Evolutionary conservation across 2,329 filamentous ascomycete species (phyloP).

Genomic region (Cladophialophora carrionii): DNA sequence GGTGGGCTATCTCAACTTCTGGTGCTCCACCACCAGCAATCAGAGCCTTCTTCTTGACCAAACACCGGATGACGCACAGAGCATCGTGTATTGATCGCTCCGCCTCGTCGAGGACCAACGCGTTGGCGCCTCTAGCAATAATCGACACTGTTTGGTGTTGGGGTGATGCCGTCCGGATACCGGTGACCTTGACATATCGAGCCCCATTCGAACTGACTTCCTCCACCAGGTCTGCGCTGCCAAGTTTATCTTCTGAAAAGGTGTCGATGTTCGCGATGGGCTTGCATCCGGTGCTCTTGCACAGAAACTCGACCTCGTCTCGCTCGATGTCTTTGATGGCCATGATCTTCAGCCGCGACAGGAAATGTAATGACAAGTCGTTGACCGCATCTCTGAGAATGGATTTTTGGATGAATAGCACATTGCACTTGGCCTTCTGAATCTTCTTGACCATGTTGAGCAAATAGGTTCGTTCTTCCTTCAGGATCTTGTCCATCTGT

Average conservation of each 20-base stretch:
- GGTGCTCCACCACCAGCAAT: conserved; percentile 95
- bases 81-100: conserved; percentile 96
- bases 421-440: conserved; percentile 99
- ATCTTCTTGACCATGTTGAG: conserved; percentile 99
- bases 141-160: conserved; percentile 83
- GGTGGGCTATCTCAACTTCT: conserved; percentile 92
- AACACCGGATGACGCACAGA: conserved; percentile 92
- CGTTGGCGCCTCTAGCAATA: conserved; percentile 91
- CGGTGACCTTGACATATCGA: conserved; percentile 92
- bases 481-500: conserved; percentile 99
- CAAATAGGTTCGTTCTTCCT: conserved; percentile 97
- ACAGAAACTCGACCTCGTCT: conserved; percentile 98
- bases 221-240: conserved; percentile 88
- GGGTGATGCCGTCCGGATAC: conserved; percentile 70
- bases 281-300: conserved; percentile 99
- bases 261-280: conserved; percentile 98
- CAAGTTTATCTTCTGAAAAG: conserved; percentile 98
- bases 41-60: conserved; percentile 99
- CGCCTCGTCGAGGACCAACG: conserved; percentile 91
- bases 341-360: conserved; percentile 94
- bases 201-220: conserved; percentile 85
- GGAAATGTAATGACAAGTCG: conserved; percentile 94
- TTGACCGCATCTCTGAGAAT: conserved; percentile 98
- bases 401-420: conserved; percentile 96
- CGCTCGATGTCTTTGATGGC: conserved; percentile 97